Evolutionary conservation across 768 basidiomycete genomes (phyloP), one percentile per base, ranked within the genome.

Genomic region (Lyophyllum shimeji): DNA sequence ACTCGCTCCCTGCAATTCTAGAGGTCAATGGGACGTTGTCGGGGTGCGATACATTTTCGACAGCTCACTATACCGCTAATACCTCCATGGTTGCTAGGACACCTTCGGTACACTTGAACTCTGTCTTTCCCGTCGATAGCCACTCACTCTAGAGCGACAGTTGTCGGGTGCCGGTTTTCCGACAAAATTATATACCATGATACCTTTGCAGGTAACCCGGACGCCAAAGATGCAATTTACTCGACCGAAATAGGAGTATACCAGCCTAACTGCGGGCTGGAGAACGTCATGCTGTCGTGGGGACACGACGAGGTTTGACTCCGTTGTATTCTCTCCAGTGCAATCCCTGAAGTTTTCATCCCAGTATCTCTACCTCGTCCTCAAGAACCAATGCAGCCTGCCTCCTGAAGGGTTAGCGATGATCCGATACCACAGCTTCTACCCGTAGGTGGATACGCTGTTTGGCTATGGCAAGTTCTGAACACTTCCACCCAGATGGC

Each of bases 391-490:
- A 67, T 85, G 84, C 60, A 80, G 77, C 9, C 83, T 95, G 0
- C 93, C 93, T 7, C 79, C 80, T 40, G 92, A 90, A 63, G 93
- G 80, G 0, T 76, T 95, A 20, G 85, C 87, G 4, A 95, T 95
- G 93, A 92, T 95, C 66, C 84, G 93, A 24, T 95, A 90, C 69
- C 93, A 95, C 74, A 90, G 88, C 64, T 95, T 95, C 78, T 95
- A 95, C 72, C 93, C 93, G 34, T 94, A 42, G 33, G 55, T 44
- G 9, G 29, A 34, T 42, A 25, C 13, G 21, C 6, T 42, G 18
- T 25, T 24, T 51, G 39, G 33, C 12, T 33, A 46, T 31, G 44
- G 47, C 51, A 47, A 37, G 46, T 33, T 52, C 34, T 46, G 21
- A 52, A 21, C 27, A 18, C 7, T 31, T 43, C 49, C 45, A 42